Evolutionary conservation across 768 basidiomycete genomes (phyloP), one percentile per base, ranked within the genome.

Genomic region (Leccinum incarnatum): DNA sequence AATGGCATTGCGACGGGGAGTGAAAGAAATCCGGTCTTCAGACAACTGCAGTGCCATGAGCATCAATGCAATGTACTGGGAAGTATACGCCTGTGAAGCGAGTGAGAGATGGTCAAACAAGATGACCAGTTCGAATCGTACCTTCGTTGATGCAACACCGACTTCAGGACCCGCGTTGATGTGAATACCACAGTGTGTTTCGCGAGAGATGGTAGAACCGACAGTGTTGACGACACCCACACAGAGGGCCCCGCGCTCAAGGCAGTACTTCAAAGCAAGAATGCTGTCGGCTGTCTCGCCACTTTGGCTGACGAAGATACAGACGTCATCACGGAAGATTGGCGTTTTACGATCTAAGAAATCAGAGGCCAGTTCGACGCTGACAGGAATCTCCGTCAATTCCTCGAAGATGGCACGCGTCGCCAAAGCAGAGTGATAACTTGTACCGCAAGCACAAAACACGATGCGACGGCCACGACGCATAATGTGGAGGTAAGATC

Each of bases 101-200:
- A 51, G 27, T 51, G 36, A 60, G 45, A 56, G 36, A 34, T 29
- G 42, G 58, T 53, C 11, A 36, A 27, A 3, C 19, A 50, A 17
- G n/a, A 6, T 27, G 7, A 0, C 4, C 1, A 45, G 29, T 48
- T 23, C 23, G 14, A 21, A 50, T 47, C 53, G 50, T 47, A 87
- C 89, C 85, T 99, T 99, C 59, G 97, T 98, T 17, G 95, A 98
- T 5, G 97, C 97, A 59, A 99, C 97, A 82, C 97, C 96, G 64
- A 99, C 95, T 80, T 98, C 95, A 55, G 95, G 95, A 19, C 95
- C 95, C 68, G 95, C 97, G 70, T 99, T 99, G 80, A 99, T 98
- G 78, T 98, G 97, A 54, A 99, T 88, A 89, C 97, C 97, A 63
- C 95, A 97, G 79, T 99, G 97, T 3, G 95, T 95, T 77, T 98